Conservation (phyloP, 1,284 basidiomycete genomes). For the Malassezia arunalokei region DNA sequence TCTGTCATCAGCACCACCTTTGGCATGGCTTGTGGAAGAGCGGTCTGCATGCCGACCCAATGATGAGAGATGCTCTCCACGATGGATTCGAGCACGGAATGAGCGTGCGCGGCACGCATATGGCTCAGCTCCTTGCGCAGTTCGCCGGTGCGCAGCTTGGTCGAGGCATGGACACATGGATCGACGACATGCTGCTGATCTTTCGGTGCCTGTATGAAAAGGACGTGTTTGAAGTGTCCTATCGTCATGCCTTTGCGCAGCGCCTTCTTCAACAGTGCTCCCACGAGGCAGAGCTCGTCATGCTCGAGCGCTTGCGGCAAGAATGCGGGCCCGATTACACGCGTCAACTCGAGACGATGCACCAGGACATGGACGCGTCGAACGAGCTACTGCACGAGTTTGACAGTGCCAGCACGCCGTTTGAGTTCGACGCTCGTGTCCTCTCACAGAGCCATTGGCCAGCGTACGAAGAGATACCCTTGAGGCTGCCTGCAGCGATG, state of each 20-base stretch:
- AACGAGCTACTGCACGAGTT: constrained; percentile 56
- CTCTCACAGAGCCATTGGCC: constrained; percentile 55
- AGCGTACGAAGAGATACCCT: constrained; percentile 36
- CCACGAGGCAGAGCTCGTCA: constrained; percentile 76
- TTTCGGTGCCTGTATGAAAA: constrained; percentile 63
- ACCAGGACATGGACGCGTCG: constrained; percentile 67
- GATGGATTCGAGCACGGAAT: neutral
- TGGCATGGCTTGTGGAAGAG: neutral
- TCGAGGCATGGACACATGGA: constrained; percentile 60
- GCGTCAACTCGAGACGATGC: constrained; percentile 76
- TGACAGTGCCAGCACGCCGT: constrained; percentile 23
- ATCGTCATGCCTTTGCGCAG: constrained; percentile 77
- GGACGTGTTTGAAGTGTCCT: constrained; percentile 63
- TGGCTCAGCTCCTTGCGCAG: constrained; percentile 52
- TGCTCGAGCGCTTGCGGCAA: constrained; percentile 81
- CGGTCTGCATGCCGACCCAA: neutral
- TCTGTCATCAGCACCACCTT: neutral
- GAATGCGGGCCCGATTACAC: constrained; percentile 76
- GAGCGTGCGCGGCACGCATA: neutral
- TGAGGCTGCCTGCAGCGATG: constrained; percentile 18
- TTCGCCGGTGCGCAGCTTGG: constrained; percentile 75
- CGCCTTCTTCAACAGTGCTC: constrained; percentile 71
- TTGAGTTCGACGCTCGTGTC: constrained; percentile 52
- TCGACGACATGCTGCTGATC: constrained; percentile 67
- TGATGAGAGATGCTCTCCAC: neutral